phyloP scores from a whole-genome alignment of 805 yeast species.

The Lipomyces sp. region DNA sequence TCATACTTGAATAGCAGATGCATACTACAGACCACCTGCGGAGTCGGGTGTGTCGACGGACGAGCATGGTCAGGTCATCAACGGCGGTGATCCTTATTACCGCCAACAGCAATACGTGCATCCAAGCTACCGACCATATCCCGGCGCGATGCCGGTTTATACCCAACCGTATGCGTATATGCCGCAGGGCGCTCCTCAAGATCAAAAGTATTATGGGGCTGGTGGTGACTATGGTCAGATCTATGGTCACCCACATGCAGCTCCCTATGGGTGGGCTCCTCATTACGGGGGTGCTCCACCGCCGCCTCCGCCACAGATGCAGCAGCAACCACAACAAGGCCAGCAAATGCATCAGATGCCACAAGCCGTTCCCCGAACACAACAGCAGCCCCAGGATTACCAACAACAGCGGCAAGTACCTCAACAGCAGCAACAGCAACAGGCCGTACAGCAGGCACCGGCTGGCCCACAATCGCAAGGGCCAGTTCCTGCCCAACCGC shows the following conservation, averaged over 20 bases:
- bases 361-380: slow-evolving; percentile 33
- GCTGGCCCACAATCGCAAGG: slow-evolving; percentile 22
- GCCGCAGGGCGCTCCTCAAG: slow-evolving; percentile 13
- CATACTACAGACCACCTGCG: slow-evolving; percentile 17
- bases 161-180: slow-evolving; percentile 23
- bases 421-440: slow-evolving; percentile 19
- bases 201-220: slow-evolving; percentile 24
- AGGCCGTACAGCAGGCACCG: slow-evolving; percentile 15
- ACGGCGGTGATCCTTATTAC: slow-evolving; percentile 22
- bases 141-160: slow-evolving; percentile 33
- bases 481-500: slow-evolving; percentile 16
- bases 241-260: slow-evolving; percentile 21
- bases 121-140: slow-evolving; percentile 32
- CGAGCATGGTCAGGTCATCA: slow-evolving; percentile 23
- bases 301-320: slow-evolving; percentile 2
- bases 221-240: slow-evolving; percentile 13
- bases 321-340: slow-evolving; percentile 10
- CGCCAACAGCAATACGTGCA: slow-evolving; percentile 27
- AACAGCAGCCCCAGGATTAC: slow-evolving; percentile 19
- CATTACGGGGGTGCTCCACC: slow-evolving; percentile 18
- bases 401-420: slow-evolving; percentile 18
- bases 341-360: slow-evolving; percentile 14
- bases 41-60: slow-evolving; percentile 10
- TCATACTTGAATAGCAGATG: slow-evolving; percentile 6
- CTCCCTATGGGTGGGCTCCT: slow-evolving; percentile 26